Base-by-base conservation (phyloP, 768 basidiomycete genomes). In the Termitomyces sp. region DNA sequence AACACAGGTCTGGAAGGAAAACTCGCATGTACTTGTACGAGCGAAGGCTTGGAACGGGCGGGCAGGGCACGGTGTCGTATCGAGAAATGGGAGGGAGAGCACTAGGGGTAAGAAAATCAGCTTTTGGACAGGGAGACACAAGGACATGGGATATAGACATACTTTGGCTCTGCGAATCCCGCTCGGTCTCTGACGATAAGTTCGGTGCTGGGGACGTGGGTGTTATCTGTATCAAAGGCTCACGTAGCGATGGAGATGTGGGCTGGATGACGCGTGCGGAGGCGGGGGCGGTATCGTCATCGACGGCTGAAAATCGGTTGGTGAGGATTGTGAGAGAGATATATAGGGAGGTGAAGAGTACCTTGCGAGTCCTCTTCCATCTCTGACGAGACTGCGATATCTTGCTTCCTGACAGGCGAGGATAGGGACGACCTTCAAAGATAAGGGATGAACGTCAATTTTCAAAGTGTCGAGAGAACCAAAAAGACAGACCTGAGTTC, bases 341-440 rank as follows among this genome's bases (percentile, higher is more conserved):
- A 4, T 3, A 29, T 40, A 44, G 31, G 4, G 3, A 48, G 17
- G 27, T 11, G 5, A n/a, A 21, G 2, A 29, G 29, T 52, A 73
- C 75, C 71, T 71, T 75, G 72, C 3, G 74, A 73, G 45, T 75
- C 75, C 23, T 74, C 74, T 56, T 78, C 75, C 21, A 74, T 74
- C 17, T 75, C 73, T 25, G 75, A 75, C 8, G 73, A 72, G 59
- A 57, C 10, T 1, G 9, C 27, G 1, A 27, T 3, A 27, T 50
- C 23, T 8, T 19, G 31, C 14, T 47, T 16, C 12, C 8, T 29
- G 3, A 2, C 5, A 6, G 19, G n/a, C 14, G 25, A 12, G 12
- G 45, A 4, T 19, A 10, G 27, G 2, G 29, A 31, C 9, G 11
- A 27, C 3, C 50, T 40, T 51, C 0, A 11, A 1, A n/a, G n/a